Conservation (phyloP, 306 rosid genomes). For the Begonia masoniana region DNA sequence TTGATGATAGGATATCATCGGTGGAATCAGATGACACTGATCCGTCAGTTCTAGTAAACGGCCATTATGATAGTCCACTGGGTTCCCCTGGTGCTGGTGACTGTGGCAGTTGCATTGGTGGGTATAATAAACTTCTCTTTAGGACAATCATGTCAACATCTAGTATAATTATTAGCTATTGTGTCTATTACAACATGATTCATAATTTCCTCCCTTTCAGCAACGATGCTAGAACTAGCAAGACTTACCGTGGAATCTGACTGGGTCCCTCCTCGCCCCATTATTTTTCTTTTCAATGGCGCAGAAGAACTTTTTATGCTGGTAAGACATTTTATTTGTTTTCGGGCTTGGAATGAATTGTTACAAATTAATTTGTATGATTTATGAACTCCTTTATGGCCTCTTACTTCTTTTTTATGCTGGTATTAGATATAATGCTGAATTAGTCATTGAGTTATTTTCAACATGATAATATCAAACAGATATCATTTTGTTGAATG, state of each 20-base stretch:
- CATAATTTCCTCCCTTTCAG: conserved; percentile 25
- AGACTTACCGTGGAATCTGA: conserved; percentile 78
- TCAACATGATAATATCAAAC: too few species aligned
- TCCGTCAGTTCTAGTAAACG: conserved; percentile 76
- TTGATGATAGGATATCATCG: conserved; percentile 55
- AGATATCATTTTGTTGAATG: neutral
- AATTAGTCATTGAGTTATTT: too few species aligned
- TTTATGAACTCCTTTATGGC: too few species aligned
- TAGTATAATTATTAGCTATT: neutral
- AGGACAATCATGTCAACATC: neutral
- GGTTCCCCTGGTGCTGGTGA: conserved; percentile 98
- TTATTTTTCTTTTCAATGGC: conserved; percentile 92
- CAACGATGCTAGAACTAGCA: conserved; percentile 85
- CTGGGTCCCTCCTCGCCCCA: conserved; percentile 67
- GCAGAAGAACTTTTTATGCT: conserved; percentile 96
- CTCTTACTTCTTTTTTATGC: too few species aligned
- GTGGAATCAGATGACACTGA: conserved; percentile 51
- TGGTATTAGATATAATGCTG: too few species aligned
- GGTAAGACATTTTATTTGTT: conserved; percentile 39
- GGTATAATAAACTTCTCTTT: conserved; percentile 20
- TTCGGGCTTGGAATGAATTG: conserved; percentile 6
- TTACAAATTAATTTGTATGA: neutral
- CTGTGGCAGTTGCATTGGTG: conserved; percentile 98
- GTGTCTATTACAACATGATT: neutral
- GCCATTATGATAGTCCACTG: conserved; percentile 88